Percentiles rank a stretch among this genome's conserved stretches.
Evolutionary conservation across 2,329 filamentous ascomycete genomes (phyloP).

Genomic region (Diplodia mutila): DNA sequence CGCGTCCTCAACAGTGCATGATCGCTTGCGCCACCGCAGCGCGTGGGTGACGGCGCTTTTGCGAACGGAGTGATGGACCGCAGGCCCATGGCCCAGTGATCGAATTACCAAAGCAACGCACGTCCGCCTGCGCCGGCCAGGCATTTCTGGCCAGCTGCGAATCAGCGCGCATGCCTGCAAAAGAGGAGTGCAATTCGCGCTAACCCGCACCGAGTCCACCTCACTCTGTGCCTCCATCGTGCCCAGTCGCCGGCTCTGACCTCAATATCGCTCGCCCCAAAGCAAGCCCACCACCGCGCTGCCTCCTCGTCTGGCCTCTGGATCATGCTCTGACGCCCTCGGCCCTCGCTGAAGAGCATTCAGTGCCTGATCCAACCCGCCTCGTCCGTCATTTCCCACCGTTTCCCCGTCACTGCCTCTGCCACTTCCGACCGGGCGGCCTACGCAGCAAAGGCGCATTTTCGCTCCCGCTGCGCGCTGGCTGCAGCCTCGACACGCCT

Average conservation of each 20-base stretch:
- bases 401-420: constrained; percentile 26
- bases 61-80: constrained; percentile 8
- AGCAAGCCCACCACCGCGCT: constrained; percentile 13
- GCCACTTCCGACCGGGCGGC: constrained; percentile 22
- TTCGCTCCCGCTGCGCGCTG: neutral
- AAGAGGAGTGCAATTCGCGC: constrained; percentile 26
- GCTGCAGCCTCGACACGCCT: neutral
- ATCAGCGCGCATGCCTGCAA: constrained; percentile 24
- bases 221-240: constrained; percentile 18
- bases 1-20: constrained; percentile 3
- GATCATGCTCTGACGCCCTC: constrained; percentile 15
- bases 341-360: constrained; percentile 10
- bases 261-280: constrained; percentile 20
- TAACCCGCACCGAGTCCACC: constrained; percentile 21
- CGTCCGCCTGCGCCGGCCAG: constrained; percentile 9
- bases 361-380: constrained; percentile 12
- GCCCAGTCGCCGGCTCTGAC: constrained; percentile 21
- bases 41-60: constrained; percentile 3
- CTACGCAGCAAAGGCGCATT: constrained; percentile 3
- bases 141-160: constrained; percentile 15
- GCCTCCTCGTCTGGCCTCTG: neutral
- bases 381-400: constrained; percentile 26
- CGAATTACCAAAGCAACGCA: constrained; percentile 24
- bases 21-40: constrained; percentile 17
- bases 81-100: constrained; percentile 3